Evolutionary conservation across 2,329 filamentous ascomycete species (phyloP).

Genomic region (Phyllosticta citrichinensis): DNA sequence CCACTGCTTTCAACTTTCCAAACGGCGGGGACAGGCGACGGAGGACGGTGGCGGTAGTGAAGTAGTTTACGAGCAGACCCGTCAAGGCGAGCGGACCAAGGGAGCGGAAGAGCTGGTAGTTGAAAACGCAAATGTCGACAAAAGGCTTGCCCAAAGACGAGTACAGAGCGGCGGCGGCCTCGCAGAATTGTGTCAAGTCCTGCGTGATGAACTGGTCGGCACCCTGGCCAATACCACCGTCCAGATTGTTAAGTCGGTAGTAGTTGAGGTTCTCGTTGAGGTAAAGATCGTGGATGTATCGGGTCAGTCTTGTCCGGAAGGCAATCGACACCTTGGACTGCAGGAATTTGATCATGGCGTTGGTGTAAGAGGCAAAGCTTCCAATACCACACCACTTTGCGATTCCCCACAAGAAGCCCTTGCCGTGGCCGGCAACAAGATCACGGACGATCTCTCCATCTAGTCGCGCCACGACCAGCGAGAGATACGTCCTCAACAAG

Average conservation of each 20-base stretch:
- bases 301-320: conserved; percentile 85
- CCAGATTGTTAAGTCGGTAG: conserved; percentile 87
- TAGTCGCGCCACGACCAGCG: conserved; percentile 79
- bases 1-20: conserved; percentile 91
- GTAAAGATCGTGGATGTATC: conserved; percentile 96
- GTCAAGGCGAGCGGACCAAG: conserved; percentile 79
- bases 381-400: conserved; percentile 93
- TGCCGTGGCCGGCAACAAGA: conserved; percentile 88
- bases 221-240: conserved; percentile 83
- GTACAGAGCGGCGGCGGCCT: conserved; percentile 82
- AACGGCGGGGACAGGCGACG: conserved; percentile 87
- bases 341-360: conserved; percentile 97
- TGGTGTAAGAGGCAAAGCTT: conserved; percentile 89
- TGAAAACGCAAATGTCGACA: conserved; percentile 96
- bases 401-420: conserved; percentile 77
- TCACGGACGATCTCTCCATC: conserved; percentile 96
- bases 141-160: conserved; percentile 96
- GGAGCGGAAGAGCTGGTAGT: conserved; percentile 90
- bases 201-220: conserved; percentile 97
- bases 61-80: conserved; percentile 84
- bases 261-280: conserved; percentile 92
- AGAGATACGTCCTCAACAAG: conserved; percentile 86
- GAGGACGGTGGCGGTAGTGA: conserved; percentile 83
- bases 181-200: conserved; percentile 90
- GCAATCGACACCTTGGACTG: conserved; percentile 98